Conservation (phyloP, 1,284 basidiomycete genomes). For the Boletellus deceptivus region DNA sequence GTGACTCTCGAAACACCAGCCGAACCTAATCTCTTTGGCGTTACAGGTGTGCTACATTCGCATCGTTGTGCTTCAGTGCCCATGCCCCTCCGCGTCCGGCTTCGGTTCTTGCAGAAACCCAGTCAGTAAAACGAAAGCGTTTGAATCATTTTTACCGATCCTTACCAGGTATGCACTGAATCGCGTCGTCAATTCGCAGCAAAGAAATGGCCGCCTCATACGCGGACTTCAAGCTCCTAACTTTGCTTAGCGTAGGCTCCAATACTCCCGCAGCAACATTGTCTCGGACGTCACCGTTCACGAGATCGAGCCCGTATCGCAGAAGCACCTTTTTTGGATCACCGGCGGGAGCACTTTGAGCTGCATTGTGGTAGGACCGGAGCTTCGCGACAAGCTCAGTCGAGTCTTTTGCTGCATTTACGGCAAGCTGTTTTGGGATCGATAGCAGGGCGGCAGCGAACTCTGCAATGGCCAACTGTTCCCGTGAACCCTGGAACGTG, state of each 20-base stretch:
- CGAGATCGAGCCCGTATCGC: slow-evolving; percentile 93
- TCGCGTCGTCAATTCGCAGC: slow-evolving; percentile 94
- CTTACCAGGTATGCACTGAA: slow-evolving; percentile 80
- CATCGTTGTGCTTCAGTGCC: slow-evolving; percentile 37
- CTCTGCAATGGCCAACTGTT: slow-evolving; percentile 98
- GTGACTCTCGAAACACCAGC: slow-evolving; percentile 20
- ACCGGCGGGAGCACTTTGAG: slow-evolving; percentile 85
- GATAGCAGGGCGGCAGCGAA: slow-evolving; percentile 92
- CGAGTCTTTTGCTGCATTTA: slow-evolving; percentile 98
- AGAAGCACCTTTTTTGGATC: slow-evolving; percentile 96
- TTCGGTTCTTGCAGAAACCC: slow-evolving; percentile 57
- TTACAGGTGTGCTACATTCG: slow-evolving; percentile 14
- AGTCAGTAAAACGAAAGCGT: slow-evolving; percentile 18
- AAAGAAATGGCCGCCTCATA: slow-evolving; percentile 96
- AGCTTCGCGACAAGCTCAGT: slow-evolving; percentile 98
- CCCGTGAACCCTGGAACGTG: slow-evolving; percentile 79
- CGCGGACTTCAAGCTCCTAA: slow-evolving; percentile 93
- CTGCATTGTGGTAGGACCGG: slow-evolving; percentile 95
- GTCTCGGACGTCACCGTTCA: slow-evolving; percentile 94
- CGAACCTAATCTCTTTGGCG: neutral
- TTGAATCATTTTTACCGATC: slow-evolving; percentile 8
- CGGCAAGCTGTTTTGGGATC: slow-evolving; percentile 95
- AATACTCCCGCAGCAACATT: slow-evolving; percentile 92
- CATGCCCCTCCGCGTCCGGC: slow-evolving; percentile 65
- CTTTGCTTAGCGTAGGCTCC: slow-evolving; percentile 97